Percentiles rank a stretch among this genome's conserved stretches.
phyloP scores from a whole-genome alignment of 805 yeast genomes.

The Blastobotrys robertii region DNA sequence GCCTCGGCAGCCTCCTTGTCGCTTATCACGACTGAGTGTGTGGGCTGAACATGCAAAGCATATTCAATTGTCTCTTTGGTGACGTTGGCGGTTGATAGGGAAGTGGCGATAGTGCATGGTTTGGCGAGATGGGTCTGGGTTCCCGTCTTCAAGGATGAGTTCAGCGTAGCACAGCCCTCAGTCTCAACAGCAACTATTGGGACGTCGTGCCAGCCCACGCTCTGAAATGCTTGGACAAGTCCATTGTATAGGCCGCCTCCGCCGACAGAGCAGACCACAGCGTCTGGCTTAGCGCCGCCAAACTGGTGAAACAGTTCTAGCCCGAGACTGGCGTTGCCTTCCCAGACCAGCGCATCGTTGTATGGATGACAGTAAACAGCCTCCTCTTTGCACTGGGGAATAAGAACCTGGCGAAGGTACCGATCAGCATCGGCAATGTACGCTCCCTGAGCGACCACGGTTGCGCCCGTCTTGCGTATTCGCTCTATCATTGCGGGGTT shows the following conservation, averaged over 20 bases:
- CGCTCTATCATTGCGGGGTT: conserved; percentile 37
- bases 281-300: conserved; percentile 51
- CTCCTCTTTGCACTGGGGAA: conserved; percentile 40
- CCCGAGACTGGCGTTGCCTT: conserved; percentile 92
- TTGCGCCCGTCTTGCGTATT: conserved; percentile 42
- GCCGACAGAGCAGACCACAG: conserved; percentile 86
- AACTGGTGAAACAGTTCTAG: conserved; percentile 73
- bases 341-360: conserved; percentile 86
- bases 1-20: conserved; percentile 51
- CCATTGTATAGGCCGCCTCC: conserved; percentile 96
- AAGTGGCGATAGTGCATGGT: conserved; percentile 48
- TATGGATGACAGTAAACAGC: conserved; percentile 88
- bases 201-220: conserved; percentile 33
- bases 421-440: conserved; percentile 71
- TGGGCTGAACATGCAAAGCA: conserved; percentile 32
- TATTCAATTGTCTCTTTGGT: conserved; percentile 40
- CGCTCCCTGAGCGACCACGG: conserved; percentile 55
- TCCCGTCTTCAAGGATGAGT: conserved; percentile 39
- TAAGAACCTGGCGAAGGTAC: conserved; percentile 68
- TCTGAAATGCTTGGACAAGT: conserved; percentile 69
- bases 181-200: conserved; percentile 46
- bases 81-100: conserved; percentile 53
- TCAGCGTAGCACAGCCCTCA: conserved; percentile 50
- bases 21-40: conserved; percentile 35
- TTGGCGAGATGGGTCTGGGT: conserved; percentile 34